Percentiles rank a stretch among this genome's conserved stretches.
Conservation (phyloP, 306 rosid species). For the Fragaria nilgerrensis region DNA sequence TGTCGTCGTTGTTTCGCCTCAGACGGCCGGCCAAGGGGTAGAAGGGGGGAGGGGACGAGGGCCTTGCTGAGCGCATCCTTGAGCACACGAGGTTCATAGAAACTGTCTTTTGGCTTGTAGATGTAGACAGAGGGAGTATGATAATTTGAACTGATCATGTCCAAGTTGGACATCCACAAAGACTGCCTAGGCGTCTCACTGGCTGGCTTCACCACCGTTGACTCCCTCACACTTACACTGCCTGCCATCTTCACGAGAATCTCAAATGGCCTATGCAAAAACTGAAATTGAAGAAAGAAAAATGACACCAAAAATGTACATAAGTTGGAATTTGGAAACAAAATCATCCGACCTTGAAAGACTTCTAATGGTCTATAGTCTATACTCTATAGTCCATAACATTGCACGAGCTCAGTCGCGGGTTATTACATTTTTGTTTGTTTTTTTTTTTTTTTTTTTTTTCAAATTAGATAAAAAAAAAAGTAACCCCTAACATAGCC, state of each 20-base stretch:
- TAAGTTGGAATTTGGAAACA: too few relatives aligned
- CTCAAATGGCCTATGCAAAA: background rate
- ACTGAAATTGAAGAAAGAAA: too few relatives aligned
- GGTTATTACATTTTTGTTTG: too few relatives aligned
- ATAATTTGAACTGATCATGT: slow-evolving; percentile 64
- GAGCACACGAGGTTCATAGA: slow-evolving; percentile 51
- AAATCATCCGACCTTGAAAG: too few relatives aligned
- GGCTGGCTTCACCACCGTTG: slow-evolving; percentile 72
- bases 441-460: too few relatives aligned
- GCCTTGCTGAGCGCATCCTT: slow-evolving; percentile 65
- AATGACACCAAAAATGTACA: too few relatives aligned
- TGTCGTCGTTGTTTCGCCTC: slow-evolving; percentile 63
- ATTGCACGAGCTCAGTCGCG: too few relatives aligned
- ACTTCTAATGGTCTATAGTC: too few relatives aligned
- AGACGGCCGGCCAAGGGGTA: slow-evolving; percentile 87
- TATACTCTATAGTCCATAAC: too few relatives aligned
- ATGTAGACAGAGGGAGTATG: slow-evolving; percentile 86
- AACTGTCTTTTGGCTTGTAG: slow-evolving; percentile 41
- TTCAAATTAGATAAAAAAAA: too few relatives aligned
- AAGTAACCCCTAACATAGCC: too few relatives aligned
- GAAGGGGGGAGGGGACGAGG: slow-evolving; percentile 46
- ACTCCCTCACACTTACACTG: slow-evolving; percentile 39
- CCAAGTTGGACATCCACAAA: slow-evolving; percentile 78
- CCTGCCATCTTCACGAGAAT: slow-evolving; percentile 34
- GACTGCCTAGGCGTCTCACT: slow-evolving; percentile 45